Conservation (phyloP, 2,329 filamentous ascomycete genomes). For the Alternaria angustiovoidea region DNA sequence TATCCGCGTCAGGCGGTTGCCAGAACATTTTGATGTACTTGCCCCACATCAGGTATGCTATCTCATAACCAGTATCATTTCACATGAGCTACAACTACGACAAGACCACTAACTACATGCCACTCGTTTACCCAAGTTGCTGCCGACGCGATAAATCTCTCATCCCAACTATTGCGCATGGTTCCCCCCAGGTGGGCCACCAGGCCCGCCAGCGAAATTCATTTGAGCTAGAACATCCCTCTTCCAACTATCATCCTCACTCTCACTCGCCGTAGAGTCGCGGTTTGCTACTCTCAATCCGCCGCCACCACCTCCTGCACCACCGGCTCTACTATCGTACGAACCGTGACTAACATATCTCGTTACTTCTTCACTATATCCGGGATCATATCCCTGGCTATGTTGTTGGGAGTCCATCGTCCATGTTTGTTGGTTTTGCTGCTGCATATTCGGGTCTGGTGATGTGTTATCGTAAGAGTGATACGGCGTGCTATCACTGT, state of each 20-base stretch:
- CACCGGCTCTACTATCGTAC: slow-evolving; percentile 10
- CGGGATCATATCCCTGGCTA: slow-evolving; percentile 3
- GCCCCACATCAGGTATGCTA: not conserved
- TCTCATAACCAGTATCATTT: not conserved
- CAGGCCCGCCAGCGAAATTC: slow-evolving; percentile 18
- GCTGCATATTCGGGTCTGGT: not conserved
- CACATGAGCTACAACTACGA: not conserved
- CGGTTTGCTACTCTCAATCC: slow-evolving; percentile 55
- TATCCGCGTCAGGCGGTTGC: not conserved
- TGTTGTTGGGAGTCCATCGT: slow-evolving; percentile 11
- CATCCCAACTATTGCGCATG: slow-evolving; percentile 2
- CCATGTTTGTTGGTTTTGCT: slow-evolving; percentile 9
- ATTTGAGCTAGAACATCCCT: slow-evolving; percentile 26
- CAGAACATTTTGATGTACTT: not conserved
- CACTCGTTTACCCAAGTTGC: not conserved
- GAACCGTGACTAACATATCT: slow-evolving; percentile 12
- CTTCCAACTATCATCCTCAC: slow-evolving; percentile 20
- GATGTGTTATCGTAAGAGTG: slow-evolving; percentile 12
- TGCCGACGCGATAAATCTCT: not conserved
- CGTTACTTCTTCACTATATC: slow-evolving; percentile 11
- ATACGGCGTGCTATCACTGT: slow-evolving; percentile 13
- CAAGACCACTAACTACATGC: not conserved
- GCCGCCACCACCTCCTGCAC: slow-evolving; percentile 44
- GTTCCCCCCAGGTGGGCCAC: not conserved
- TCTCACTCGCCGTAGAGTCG: slow-evolving; percentile 34